phyloP scores from a whole-genome alignment of 83 land plant species.

The Picea abies region DNA sequence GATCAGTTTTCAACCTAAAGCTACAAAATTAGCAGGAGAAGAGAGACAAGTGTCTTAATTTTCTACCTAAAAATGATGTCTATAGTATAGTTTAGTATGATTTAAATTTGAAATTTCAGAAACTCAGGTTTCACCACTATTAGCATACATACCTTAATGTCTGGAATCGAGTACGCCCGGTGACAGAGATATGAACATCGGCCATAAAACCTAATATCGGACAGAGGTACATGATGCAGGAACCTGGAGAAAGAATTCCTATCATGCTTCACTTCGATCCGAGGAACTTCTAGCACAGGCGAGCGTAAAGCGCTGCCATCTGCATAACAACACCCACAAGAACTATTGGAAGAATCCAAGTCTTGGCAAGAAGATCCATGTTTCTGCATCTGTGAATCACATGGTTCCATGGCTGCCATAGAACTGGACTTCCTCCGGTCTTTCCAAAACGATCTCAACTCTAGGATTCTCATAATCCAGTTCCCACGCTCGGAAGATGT shows the following conservation, averaged over 20 bases:
- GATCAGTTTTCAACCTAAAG: not conserved
- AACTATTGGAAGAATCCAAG: not conserved
- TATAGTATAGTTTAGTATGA: not conserved
- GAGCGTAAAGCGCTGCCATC: not conserved
- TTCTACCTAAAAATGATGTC: not conserved
- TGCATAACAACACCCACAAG: not conserved
- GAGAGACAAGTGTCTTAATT: not conserved
- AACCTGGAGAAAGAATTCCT: slow-evolving; percentile 54
- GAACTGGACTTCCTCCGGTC: not conserved
- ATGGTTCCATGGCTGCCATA: not conserved
- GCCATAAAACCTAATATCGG: slow-evolving; percentile 57
- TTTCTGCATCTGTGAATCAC: not conserved
- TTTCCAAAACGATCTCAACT: slow-evolving; percentile 39
- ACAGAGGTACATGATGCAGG: slow-evolving; percentile 47
- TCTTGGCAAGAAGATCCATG: not conserved
- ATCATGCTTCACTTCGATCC: slow-evolving; percentile 18
- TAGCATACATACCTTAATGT: slow-evolving; percentile 42
- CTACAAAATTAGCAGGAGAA: not conserved
- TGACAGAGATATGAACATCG: slow-evolving; percentile 52
- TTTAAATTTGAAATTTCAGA: not conserved
- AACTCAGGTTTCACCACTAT: not conserved
- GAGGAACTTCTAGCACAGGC: not conserved
- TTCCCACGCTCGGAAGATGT: slow-evolving; percentile 19
- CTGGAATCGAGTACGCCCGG: slow-evolving; percentile 51
- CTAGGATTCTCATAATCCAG: slow-evolving; percentile 60